Evolutionary conservation across 78 protist genomes (phyloP).

Genomic region (Chrysochromulina tobinii): DNA sequence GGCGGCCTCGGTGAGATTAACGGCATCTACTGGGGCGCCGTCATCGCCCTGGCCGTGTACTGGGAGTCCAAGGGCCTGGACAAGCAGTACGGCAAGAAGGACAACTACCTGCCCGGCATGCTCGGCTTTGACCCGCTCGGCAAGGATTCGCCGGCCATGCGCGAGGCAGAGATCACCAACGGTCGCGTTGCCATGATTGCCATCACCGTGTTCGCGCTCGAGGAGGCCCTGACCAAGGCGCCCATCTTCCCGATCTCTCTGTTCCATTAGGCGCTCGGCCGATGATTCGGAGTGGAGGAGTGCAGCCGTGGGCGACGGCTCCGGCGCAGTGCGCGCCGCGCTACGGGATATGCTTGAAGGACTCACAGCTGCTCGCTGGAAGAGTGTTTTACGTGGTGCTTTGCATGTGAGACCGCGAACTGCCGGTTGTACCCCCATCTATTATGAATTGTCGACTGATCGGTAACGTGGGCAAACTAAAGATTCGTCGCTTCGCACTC

Average conservation of each 20-base stretch:
- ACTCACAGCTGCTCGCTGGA: too few species aligned
- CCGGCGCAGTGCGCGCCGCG: too few species aligned
- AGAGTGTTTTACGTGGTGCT: too few species aligned
- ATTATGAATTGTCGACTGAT: too few species aligned
- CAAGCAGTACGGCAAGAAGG: neutral
- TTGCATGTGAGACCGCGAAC: too few species aligned
- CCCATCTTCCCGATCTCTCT: neutral
- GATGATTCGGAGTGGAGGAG: too few species aligned
- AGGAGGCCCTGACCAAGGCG: neutral
- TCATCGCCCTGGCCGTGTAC: neutral
- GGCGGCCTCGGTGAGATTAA: neutral
- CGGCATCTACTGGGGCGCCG: neutral
- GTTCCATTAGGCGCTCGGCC: too few species aligned
- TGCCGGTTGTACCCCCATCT: too few species aligned
- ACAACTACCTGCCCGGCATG: neutral
- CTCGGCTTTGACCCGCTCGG: neutral
- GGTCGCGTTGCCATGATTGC: slow-evolving; percentile 10
- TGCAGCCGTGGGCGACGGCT: too few species aligned
- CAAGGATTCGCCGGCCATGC: neutral
- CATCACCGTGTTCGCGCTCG: neutral
- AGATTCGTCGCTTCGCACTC: too few species aligned
- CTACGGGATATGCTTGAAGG: too few species aligned
- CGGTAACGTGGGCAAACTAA: too few species aligned
- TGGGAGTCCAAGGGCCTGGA: neutral
- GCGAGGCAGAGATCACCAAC: neutral